Evolutionary conservation across 2,329 filamentous ascomycete genomes (phyloP).

Genomic region (Colletotrichum sp.): DNA sequence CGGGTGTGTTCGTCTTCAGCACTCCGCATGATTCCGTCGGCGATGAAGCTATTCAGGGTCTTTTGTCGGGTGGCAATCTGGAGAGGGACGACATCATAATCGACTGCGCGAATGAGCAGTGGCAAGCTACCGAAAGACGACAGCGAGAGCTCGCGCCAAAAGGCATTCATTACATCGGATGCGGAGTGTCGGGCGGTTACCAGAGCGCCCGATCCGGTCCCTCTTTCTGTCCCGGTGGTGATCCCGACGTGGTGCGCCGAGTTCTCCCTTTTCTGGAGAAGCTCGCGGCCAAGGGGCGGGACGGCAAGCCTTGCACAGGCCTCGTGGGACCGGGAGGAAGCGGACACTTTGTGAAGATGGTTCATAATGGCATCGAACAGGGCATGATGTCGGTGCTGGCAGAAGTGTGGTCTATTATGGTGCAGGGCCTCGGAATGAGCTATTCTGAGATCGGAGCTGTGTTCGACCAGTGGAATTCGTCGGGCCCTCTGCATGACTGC

Average conservation of each 20-base stretch:
- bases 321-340: conserved; percentile 65
- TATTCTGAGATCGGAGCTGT: conserved; percentile 65
- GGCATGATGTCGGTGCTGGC: conserved; percentile 70
- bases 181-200: conserved; percentile 73
- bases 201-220: conserved; percentile 70
- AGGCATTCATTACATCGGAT: conserved; percentile 70
- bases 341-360: conserved; percentile 78
- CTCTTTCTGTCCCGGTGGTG: conserved; percentile 70
- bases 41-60: neutral
- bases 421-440: conserved; percentile 58
- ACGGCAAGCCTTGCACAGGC: conserved; percentile 64
- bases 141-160: conserved; percentile 60
- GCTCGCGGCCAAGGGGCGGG: conserved; percentile 66
- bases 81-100: conserved; percentile 69
- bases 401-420: conserved; percentile 70
- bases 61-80: conserved; percentile 34
- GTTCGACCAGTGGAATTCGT: conserved; percentile 64
- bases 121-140: conserved; percentile 65
- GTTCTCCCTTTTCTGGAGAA: conserved; percentile 65
- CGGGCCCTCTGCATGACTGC: conserved; percentile 61
- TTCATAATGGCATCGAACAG: conserved; percentile 77
- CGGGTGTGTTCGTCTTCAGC: neutral
- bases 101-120: conserved; percentile 73
- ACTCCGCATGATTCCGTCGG: neutral
- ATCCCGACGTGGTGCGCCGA: conserved; percentile 58